Evolutionary conservation across 345 rosid species (phyloP).

Genomic region (Eucalyptus guilfoylei): DNA sequence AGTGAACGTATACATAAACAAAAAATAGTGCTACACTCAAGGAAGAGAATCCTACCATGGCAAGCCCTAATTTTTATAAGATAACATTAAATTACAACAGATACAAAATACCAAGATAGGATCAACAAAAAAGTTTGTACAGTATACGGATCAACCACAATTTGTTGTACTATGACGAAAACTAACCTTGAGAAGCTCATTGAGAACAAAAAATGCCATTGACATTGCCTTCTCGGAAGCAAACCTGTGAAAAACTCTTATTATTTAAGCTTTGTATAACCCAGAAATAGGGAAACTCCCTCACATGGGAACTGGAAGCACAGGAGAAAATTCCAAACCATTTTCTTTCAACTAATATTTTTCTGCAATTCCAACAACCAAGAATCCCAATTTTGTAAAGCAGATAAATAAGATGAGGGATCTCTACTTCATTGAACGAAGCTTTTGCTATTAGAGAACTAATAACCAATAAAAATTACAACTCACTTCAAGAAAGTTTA

Average conservation of each 20-base stretch:
- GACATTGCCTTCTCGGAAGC: conserved; percentile 71
- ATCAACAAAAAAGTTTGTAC: neutral
- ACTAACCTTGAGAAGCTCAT: conserved; percentile 69
- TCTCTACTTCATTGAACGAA: neutral
- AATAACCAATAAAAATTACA: neutral
- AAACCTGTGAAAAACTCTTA: conserved; percentile 38
- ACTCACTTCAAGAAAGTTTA: neutral
- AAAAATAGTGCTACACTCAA: neutral
- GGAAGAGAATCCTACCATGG: neutral
- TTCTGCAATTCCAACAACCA: neutral
- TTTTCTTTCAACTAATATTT: neutral
- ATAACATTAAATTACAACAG: neutral
- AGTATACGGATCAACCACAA: neutral
- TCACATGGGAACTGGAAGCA: neutral
- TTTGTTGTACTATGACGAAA: neutral
- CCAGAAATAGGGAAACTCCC: neutral
- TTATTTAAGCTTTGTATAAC: neutral
- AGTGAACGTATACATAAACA: neutral
- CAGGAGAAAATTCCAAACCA: neutral
- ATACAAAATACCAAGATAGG: neutral
- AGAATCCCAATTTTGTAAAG: neutral
- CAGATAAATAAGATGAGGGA: neutral
- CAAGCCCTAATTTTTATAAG: neutral
- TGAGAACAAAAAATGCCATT: conserved; percentile 51
- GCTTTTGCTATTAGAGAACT: neutral